phyloP scores from a whole-genome alignment of 345 rosid species.

The Corchorus capsularis region DNA sequence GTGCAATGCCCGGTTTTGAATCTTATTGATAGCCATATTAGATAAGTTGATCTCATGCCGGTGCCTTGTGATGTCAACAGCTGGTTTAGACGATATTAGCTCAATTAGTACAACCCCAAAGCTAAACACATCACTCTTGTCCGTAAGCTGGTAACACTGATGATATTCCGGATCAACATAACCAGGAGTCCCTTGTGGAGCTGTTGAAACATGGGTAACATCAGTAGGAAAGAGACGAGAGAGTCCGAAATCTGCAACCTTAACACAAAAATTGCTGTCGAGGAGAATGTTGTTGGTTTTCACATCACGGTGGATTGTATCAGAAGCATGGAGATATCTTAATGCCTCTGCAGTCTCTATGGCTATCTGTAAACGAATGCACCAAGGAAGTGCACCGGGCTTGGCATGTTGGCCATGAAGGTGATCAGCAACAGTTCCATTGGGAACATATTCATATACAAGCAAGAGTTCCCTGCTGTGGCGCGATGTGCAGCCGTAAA shows the following conservation, averaged over 20 bases:
- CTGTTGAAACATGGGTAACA: slow-evolving; percentile 80
- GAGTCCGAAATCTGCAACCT: slow-evolving; percentile 92
- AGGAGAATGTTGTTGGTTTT: slow-evolving; percentile 90
- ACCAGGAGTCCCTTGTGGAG: slow-evolving; percentile 97
- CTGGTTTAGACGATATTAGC: slow-evolving; percentile 80
- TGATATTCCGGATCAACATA: slow-evolving; percentile 94
- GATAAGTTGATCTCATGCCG: slow-evolving; percentile 82
- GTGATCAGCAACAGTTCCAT: slow-evolving; percentile 94
- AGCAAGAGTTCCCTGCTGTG: slow-evolving; percentile 72
- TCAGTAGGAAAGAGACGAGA: slow-evolving; percentile 76
- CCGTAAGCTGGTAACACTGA: slow-evolving; percentile 77
- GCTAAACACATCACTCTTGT: slow-evolving; percentile 75
- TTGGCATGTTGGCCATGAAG: slow-evolving; percentile 66
- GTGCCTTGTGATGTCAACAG: slow-evolving; percentile 83
- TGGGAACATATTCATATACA: slow-evolving; percentile 77
- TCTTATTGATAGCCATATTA: slow-evolving; percentile 75
- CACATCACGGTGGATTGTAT: slow-evolving; percentile 85
- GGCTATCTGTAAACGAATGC: slow-evolving; percentile 70
- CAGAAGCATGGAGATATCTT: slow-evolving; percentile 74
- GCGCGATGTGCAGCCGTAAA: slow-evolving; percentile 88
- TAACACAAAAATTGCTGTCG: slow-evolving; percentile 66
- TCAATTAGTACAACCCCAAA: slow-evolving; percentile 70
- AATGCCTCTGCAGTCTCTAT: slow-evolving; percentile 79
- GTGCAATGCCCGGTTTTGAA: slow-evolving; percentile 53
- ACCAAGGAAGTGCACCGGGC: slow-evolving; percentile 68